These are phyloP conservation scores for Allium cepa DNA, from an alignment of 106 monocot species.

Conservation along the genomic window DNA sequence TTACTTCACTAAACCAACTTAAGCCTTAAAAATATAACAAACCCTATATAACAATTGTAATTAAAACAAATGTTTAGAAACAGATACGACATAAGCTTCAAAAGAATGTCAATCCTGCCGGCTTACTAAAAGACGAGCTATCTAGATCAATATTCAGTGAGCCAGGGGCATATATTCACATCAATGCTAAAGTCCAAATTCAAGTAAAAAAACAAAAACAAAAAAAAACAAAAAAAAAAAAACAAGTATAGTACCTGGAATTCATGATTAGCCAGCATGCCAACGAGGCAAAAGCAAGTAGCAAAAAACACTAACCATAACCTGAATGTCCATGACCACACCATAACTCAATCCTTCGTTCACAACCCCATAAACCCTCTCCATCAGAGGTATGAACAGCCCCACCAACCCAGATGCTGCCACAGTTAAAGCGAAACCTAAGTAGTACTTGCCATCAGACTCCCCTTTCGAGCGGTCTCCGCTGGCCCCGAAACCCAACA, in stretches of 20 bases:
- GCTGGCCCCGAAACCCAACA: constrained; percentile 15
- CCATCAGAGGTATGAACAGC: constrained; percentile 34
- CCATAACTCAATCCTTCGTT: constrained; percentile 21
- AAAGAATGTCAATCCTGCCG: too few relatives aligned
- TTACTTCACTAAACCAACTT: too few relatives aligned
- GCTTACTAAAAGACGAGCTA: too few relatives aligned
- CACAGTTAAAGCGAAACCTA: constrained; percentile 25
- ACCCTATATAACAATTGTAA: too few relatives aligned
- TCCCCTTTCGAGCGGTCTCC: constrained; percentile 24
- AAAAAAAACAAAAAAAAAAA: background rate
- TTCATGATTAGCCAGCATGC: constrained; percentile 9
- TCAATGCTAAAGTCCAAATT: background rate
- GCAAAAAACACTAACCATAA: constrained; percentile 13
- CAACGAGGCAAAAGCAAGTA: constrained; percentile 9
- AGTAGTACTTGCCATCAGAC: constrained; percentile 14
- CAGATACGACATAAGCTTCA: too few relatives aligned
- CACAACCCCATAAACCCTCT: constrained; percentile 23
- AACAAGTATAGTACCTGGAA: constrained; percentile 8
- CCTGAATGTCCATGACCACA: constrained; percentile 21
- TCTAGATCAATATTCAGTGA: too few relatives aligned
- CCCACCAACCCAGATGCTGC: constrained; percentile 24
- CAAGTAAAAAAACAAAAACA: background rate
- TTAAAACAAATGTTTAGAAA: too few relatives aligned
- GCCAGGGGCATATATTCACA: too few relatives aligned
- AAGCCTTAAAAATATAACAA: too few relatives aligned